Base-by-base conservation (phyloP, 306 rosid species). In the Vigna trinervia region DNA sequence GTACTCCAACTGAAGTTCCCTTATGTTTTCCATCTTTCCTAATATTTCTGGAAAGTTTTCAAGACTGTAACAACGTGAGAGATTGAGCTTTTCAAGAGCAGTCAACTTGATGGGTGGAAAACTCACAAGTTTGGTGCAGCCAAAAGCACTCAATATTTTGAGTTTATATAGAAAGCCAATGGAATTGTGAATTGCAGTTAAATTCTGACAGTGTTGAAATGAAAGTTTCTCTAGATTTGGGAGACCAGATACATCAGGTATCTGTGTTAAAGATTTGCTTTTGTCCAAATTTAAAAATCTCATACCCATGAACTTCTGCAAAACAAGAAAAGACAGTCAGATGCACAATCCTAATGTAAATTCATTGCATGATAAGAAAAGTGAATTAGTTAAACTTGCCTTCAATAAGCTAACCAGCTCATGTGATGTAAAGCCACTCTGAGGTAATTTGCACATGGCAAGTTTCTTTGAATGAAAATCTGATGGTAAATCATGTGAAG, bases 221-320 rank as follows among this genome's bases (percentile, higher is more conserved):
- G 43, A 28, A 32, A 60, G 22, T 60, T 60, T 59, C 34, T 60
- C 67, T 60, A 60, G 32, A 60, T 60, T 60, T 30, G 45, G 41
- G 39, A 60, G 67, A 60, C 22, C 67, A 60, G 67, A 60, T 60
- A 60, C 67, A 60, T 60, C 45, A 60, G 67, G 67, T 60, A 60
- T 60, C 20, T 60, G 67, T 30, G 41, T 60, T 60, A 32, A 60
- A 32, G 22, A 14, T 14, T 60, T 32, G 22, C 6, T 13, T 20
- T 15, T 30, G 67, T 60, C 67, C 20, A 60, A 30, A 30, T 60
- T 32, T 5, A 60, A 60, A 60, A 32, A 4, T 32, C 43, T 30
- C 22, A 32, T 30, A 30, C 22, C 14, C 67, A 60, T 15, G 22
- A 60, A 60, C 45, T 30, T 32, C 67, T 60, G 67, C 43, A 60